Evolutionary conservation across 306 rosid species (phyloP), one percentile per base, ranked within the genome.

Genomic region (Quercus glauca): DNA sequence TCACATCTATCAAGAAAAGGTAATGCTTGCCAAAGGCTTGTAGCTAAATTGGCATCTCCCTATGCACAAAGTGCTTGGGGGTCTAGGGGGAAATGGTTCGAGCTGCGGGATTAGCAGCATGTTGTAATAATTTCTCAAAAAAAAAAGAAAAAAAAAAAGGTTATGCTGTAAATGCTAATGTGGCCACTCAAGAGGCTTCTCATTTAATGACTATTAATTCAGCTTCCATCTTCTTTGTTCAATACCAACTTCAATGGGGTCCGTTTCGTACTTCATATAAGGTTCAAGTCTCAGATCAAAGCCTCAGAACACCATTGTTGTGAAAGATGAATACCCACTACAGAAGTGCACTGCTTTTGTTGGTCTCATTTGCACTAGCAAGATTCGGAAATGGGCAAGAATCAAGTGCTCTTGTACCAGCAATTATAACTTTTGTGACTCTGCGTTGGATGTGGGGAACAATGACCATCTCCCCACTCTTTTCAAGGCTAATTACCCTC

Each of bases 391-490:
- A 88, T 86, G 92, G 92, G 58, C 99, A 95, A 79, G 95, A 94
- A 12, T 76, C 88, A 63, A 63, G 74, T 21, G 82, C 97, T 5
- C 83, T 95, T 78, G 98, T 95, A 26, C 96, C 99, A 4, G 98
- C 97, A 20, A 83, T 95, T 76, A 81, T 95, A 2, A 88, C 94
- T 17, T 95, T 95, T 76, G 99, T 49, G 99, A 95, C 77, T 95
- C 99, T 31, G 97, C 86, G 0, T 98, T 89, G 0, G 99, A 95
- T 82, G 97, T 95, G 73, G 99, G 99, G 21, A 95, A 95, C 71
- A 95, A 95, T 83, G 79, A 95, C 89, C 90, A 91, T 60, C 92
- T 91, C 28, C 83, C 84, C 55, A 93, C 98, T 6, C 25, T 96
- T 75, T 96, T 82, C 87, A 96, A 88, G 86, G 98, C 98, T 61